phyloP scores from a whole-genome alignment of 352 stramenopile genomes.

The Globisporangium canariense region DNA sequence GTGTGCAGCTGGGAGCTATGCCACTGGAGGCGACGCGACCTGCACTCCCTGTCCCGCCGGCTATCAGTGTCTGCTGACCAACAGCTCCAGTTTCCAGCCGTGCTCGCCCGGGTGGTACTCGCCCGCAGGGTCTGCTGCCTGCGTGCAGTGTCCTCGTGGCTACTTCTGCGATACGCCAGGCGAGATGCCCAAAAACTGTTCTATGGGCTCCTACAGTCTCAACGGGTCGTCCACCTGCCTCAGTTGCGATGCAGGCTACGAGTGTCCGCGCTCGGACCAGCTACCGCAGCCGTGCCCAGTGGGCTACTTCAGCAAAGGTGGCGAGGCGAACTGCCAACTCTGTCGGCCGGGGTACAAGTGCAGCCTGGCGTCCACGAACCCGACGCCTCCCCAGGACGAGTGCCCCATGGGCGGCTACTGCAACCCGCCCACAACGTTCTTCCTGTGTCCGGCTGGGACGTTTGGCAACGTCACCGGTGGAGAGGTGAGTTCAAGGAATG shows the following conservation, averaged over 20 bases:
- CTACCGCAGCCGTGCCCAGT: conserved; percentile 78
- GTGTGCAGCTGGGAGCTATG: conserved; percentile 59
- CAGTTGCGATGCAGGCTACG: conserved; percentile 75
- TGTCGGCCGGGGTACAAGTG: conserved; percentile 81
- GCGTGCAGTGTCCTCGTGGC: conserved; percentile 74
- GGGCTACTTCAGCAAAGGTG: conserved; percentile 84
- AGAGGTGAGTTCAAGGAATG: conserved; percentile 33
- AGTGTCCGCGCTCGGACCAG: conserved; percentile 72
- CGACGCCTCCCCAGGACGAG: conserved; percentile 79
- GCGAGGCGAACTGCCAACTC: conserved; percentile 53
- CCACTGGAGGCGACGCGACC: conserved; percentile 36
- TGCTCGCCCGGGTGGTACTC: conserved; percentile 75
- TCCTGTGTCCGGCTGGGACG: conserved; percentile 83
- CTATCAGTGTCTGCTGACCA: conserved; percentile 67
- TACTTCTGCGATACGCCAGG: conserved; percentile 73
- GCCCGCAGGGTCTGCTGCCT: conserved; percentile 42
- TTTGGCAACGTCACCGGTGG: conserved; percentile 82
- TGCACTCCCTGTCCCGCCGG: conserved; percentile 78
- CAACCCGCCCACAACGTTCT: conserved; percentile 81
- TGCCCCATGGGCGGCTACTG: conserved; percentile 89
- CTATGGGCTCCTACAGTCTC: conserved; percentile 76
- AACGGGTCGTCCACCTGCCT: conserved; percentile 63
- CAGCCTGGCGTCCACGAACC: conserved; percentile 65
- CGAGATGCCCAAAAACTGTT: conserved; percentile 66
- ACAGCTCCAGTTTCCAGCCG: conserved; percentile 50